Evolutionary conservation across 139 green algal genomes (phyloP).

Genomic region (Gonium pectorale): DNA sequence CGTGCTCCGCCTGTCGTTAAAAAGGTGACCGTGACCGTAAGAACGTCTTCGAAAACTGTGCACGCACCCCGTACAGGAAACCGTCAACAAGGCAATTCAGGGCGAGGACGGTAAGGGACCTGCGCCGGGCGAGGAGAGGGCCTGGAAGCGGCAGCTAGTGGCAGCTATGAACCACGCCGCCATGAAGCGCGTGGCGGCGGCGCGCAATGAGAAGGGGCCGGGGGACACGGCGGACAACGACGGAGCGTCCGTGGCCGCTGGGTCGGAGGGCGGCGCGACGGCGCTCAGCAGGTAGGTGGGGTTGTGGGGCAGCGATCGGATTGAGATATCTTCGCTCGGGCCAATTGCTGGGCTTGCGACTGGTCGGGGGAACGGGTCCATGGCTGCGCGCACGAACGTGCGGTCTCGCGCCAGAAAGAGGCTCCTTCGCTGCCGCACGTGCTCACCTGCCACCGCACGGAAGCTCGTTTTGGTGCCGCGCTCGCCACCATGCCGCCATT

Average conservation of each 20-base stretch:
- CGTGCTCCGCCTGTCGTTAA: too few species aligned
- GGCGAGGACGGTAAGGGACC: conserved; percentile 12
- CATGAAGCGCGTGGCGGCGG: conserved; percentile 11
- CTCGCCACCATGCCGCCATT: too few species aligned
- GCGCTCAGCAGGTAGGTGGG: background rate
- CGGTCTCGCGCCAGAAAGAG: background rate
- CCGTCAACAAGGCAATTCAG: too few species aligned
- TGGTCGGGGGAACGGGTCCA: background rate
- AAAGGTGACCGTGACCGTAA: too few species aligned
- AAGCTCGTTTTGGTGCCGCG: too few species aligned
- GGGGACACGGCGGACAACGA: background rate
- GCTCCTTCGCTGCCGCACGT: background rate
- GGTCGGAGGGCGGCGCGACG: conserved; percentile 5
- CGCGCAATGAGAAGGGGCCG: background rate
- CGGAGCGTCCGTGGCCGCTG: background rate
- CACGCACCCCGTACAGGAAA: too few species aligned
- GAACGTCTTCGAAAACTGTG: too few species aligned
- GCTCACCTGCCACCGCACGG: background rate
- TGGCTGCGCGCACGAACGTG: background rate
- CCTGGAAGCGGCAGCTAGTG: conserved; percentile 33
- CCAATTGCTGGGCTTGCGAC: too few species aligned
- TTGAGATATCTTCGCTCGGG: too few species aligned
- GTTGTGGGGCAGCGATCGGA: background rate
- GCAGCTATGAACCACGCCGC: conserved; percentile 43
- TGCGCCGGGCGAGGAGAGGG: conserved; percentile 16